Evolutionary conservation across 495 filamentous ascomycete species (phyloP).

Genomic region (Neurospora hispaniola): DNA sequence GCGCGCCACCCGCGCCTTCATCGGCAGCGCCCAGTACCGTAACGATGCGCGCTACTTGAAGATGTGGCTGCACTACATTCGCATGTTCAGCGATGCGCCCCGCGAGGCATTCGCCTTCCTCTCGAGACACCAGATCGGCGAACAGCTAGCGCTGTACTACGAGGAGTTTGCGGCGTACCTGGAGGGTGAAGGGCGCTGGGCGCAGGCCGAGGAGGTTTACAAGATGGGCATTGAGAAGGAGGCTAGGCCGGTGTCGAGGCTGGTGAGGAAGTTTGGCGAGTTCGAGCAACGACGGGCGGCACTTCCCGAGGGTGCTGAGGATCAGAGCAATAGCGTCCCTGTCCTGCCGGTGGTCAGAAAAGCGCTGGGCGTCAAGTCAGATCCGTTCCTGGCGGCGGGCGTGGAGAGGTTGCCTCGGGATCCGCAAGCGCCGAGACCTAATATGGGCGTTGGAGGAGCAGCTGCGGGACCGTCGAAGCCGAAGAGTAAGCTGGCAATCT

Average conservation of each 20-base stretch:
- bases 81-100: slow-evolving; percentile 82
- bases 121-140: slow-evolving; percentile 77
- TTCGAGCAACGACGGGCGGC: slow-evolving; percentile 70
- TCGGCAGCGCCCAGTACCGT: slow-evolving; percentile 74
- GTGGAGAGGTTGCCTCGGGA: slow-evolving; percentile 28
- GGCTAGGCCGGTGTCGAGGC: slow-evolving; percentile 68
- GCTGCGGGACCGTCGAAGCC: slow-evolving; percentile 51
- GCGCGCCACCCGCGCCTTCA: slow-evolving; percentile 81
- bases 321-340: slow-evolving; percentile 63
- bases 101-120: slow-evolving; percentile 88
- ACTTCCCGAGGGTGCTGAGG: slow-evolving; percentile 38
- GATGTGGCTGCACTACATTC: slow-evolving; percentile 88
- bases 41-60: slow-evolving; percentile 91
- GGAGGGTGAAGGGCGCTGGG: slow-evolving; percentile 75
- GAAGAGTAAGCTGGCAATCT: slow-evolving; percentile 69
- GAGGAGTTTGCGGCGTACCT: slow-evolving; percentile 94
- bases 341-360: slow-evolving; percentile 74
- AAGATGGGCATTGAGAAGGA: slow-evolving; percentile 77
- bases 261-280: slow-evolving; percentile 80
- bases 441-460: slow-evolving; percentile 33
- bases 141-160: slow-evolving; percentile 85
- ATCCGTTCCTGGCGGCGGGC: slow-evolving; percentile 52
- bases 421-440: slow-evolving; percentile 53
- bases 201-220: slow-evolving; percentile 89
- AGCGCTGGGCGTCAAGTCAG: slow-evolving; percentile 75